These are phyloP conservation scores for Fraxinus americana DNA, from an alignment of 257 asterid species.

Conservation along the genomic window DNA sequence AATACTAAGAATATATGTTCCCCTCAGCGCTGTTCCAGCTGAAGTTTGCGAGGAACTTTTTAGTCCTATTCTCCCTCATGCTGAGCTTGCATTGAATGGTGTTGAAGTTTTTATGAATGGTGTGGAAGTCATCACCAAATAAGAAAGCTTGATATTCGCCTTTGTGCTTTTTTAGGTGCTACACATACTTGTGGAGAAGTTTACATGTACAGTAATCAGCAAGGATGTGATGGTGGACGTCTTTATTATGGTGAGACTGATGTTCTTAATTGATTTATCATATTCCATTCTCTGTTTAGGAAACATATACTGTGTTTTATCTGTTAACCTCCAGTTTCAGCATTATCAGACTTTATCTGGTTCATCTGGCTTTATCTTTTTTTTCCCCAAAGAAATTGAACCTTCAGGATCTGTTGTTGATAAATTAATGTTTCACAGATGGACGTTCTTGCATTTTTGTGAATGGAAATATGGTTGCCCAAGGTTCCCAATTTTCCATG, in stretches of 20 bases:
- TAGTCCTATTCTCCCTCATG: conserved; percentile 88
- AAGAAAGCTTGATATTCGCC: conserved; percentile 86
- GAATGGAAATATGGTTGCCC: conserved; percentile 93
- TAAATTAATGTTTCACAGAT: conserved; percentile 53
- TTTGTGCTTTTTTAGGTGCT: conserved; percentile 87
- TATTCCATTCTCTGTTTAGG: neutral
- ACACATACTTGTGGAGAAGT: conserved; percentile 96
- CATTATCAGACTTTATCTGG: neutral
- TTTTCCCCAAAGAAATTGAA: neutral
- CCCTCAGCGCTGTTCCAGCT: conserved; percentile 26
- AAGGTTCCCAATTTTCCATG: conserved; percentile 89
- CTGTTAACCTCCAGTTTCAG: conserved; percentile 10
- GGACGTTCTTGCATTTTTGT: conserved; percentile 93
- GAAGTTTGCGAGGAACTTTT: conserved; percentile 97
- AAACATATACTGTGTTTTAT: conserved; percentile 9
- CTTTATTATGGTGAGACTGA: conserved; percentile 75
- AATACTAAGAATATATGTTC: no score
- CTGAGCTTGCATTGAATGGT: conserved; percentile 91
- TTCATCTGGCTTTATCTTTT: neutral
- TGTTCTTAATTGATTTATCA: conserved; percentile 18
- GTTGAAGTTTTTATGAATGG: conserved; percentile 96
- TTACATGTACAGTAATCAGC: conserved; percentile 94
- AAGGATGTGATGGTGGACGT: conserved; percentile 98
- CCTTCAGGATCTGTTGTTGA: conserved; percentile 25
- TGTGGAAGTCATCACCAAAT: conserved; percentile 95